Conservation (phyloP, 495 filamentous ascomycete genomes). For the Penicillium cosmopolitanum region DNA sequence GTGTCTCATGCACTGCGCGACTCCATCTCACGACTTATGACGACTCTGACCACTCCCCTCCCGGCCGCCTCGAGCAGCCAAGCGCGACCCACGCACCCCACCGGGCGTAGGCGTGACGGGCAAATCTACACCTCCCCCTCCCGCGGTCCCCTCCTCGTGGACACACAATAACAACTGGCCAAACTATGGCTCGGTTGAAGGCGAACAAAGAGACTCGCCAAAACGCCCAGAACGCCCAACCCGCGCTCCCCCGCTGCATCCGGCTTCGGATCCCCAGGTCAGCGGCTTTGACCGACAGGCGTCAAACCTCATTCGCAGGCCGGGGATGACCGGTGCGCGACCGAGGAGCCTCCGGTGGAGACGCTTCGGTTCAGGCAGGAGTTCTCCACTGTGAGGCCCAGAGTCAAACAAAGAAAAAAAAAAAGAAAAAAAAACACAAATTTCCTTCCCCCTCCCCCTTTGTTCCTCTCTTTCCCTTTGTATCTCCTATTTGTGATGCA, state of each 20-base stretch:
- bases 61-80: conserved; percentile 6
- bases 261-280: not conserved
- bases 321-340: conserved; percentile 4
- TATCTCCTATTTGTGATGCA: not conserved
- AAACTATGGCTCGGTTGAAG: not conserved
- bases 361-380: not conserved
- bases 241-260: not conserved
- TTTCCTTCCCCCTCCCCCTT: not conserved
- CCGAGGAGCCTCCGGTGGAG: conserved; percentile 4
- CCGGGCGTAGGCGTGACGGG: conserved; percentile 1
- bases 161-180: not conserved
- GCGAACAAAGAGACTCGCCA: conserved; percentile 4
- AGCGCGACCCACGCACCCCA: conserved; percentile 5
- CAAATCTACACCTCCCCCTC: not conserved
- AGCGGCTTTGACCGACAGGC: not conserved
- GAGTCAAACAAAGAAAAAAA: not conserved
- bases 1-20: conserved; percentile 2
- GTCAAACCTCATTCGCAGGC: not conserved
- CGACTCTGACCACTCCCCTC: not conserved
- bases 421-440: not conserved
- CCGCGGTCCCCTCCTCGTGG: not conserved
- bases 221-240: not conserved
- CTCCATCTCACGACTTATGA: conserved; percentile 14
- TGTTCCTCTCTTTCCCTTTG: not conserved
- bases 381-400: not conserved